Base-by-base conservation (phyloP, 106 monocot genomes). In the Phalaenopsis aphrodite region DNA sequence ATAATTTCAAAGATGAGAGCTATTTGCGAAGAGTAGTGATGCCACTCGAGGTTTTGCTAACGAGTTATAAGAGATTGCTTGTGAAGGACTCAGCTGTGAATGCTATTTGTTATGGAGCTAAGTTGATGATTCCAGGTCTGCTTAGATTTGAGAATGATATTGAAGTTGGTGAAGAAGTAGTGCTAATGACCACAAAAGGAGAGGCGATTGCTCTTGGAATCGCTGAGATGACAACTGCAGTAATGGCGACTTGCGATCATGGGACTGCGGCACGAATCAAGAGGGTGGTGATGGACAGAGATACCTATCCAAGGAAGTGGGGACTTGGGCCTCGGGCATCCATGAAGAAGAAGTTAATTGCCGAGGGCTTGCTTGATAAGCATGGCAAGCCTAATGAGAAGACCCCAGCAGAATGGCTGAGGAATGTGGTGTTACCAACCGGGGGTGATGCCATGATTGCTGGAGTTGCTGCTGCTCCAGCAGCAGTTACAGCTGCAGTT, bases 351-450 rank as follows among this genome's bases (percentile, higher is more conserved):
- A 96, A 89, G 87, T 17, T 96, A 88, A 71, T 96, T 74, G 77
- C 95, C 0, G 82, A 96, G 42, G 95, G 95, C 5, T 75, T 96
- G 55, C 81, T 96, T 57, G 93, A 93, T 80, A 96, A 93, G 83
- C 91, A 89, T 76, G 95, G 95, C n/a, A 96, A 91, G 78, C 95
- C 93, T 1, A 96, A 91, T 83, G 95, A 96, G 89, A 96, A 91
- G 87, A 96, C 95, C 0, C 93, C 95, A 1, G 83, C 89, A 2
- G 95, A 96, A 86, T 96, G 95, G 95, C 23, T 77, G 2, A 86
- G 95, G 79, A 93, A 93, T 85, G 87, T 87, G 38, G 83, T 78
- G 16, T 81, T 96, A 46, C 95, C 93, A 0, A 56, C 89, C 42
- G 95, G 93, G 45, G 93, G 88, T 10, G 95, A 96, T 81, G 36